Conservation (phyloP, 768 basidiomycete genomes). For the Cubamyces sp. region DNA sequence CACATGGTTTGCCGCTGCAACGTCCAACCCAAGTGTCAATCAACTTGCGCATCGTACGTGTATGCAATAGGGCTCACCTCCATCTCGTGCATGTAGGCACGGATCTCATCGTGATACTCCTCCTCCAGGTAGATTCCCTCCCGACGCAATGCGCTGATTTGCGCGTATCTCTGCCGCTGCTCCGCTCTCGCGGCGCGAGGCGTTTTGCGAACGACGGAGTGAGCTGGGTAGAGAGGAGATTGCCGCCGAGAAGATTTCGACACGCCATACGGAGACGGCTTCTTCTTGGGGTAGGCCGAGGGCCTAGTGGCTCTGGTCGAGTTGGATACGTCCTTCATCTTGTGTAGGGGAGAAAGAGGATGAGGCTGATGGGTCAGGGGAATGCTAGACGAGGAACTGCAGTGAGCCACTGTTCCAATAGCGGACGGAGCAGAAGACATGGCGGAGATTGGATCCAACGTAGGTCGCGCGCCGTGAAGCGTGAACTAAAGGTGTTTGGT, state of each 20-base stretch:
- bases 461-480: conserved; percentile 6
- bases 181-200: conserved; percentile 69
- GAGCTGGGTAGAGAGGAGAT: conserved; percentile 47
- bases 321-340: conserved; percentile 80
- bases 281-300: conserved; percentile 80
- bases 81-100: conserved; percentile 95
- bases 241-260: conserved; percentile 61
- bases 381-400: conserved; percentile 20
- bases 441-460: conserved; percentile 3
- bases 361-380: neutral
- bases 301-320: conserved; percentile 65
- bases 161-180: conserved; percentile 68
- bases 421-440: conserved; percentile 14
- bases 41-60: neutral
- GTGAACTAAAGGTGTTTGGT: neutral
- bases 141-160: conserved; percentile 67
- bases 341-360: conserved; percentile 35
- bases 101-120: conserved; percentile 94
- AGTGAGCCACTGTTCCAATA: conserved; percentile 14
- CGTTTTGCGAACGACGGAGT: conserved; percentile 60
- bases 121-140: conserved; percentile 87
- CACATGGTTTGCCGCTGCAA: conserved; percentile 81
- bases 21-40: neutral
- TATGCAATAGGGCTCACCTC: conserved; percentile 71
- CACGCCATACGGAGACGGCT: conserved; percentile 81